Base-by-base conservation (phyloP, 257 asterid species). In the Scutellaria galericulata region DNA sequence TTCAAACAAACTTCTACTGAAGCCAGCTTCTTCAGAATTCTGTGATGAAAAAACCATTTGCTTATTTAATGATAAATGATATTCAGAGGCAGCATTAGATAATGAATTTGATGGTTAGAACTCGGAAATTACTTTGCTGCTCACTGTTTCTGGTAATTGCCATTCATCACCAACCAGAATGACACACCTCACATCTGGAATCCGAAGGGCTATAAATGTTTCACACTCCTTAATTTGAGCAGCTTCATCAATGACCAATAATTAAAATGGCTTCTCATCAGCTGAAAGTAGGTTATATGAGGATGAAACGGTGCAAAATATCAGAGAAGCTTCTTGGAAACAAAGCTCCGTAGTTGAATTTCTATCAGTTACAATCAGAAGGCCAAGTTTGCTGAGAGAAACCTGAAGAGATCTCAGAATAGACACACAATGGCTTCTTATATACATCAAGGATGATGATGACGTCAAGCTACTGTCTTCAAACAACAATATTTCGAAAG, bases 221-320 rank as follows among this genome's bases (percentile, higher is more conserved):
- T 88, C 91, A 54, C 89, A 80, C 71, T 88, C 95, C 78, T 83
- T 86, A 1, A 85, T 74, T 70, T 88, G 89, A 15, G 94, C 85
- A 22, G 94, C 94, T 68, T 85, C 94, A 50, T 88, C 95, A 18
- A 86, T 77, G 64, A 88, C 82, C 68, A 88, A 51, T 41, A 84
- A 63, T 0, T 77, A 61, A 20, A 88, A 66, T 42, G 87, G 87
- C 39, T 76, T 79, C 66, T 74, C 70, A 48, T 68, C 52, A 22
- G 69, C 31, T 3, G 45, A 24, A 31, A 86, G 86, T 14, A 88
- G 66, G 73, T 59, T 79, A 41, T 15, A 86, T 0, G 91, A 75
- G 1, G 88, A 77, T 7, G 90, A 82, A 52, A 82, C 62, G 1
- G 95, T 88, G 82, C 95, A 88, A 58, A 88, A 88, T 56, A 86